phyloP scores from a whole-genome alignment of 768 basidiomycete species.

The Nevesoporus exiguus region DNA sequence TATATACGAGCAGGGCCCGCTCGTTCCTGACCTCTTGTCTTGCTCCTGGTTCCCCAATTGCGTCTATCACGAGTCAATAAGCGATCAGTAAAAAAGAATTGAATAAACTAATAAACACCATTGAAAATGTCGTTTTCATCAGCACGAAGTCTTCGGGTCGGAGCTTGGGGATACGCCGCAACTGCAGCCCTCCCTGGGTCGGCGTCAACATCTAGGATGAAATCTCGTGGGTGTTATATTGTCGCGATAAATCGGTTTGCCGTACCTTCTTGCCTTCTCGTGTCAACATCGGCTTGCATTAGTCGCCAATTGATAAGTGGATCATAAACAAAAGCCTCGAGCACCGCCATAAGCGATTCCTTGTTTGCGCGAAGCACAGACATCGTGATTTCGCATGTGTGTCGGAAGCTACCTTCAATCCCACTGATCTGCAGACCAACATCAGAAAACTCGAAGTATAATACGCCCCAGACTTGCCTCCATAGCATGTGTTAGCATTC shows the following conservation, averaged over 20 bases:
- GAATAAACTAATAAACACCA: conserved; percentile 46
- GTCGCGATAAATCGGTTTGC: conserved; percentile 1
- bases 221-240: background rate
- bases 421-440: conserved; percentile 78
- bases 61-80: conserved; percentile 26
- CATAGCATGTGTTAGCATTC: conserved; percentile 99
- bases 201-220: conserved; percentile 37
- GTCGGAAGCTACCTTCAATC: conserved; percentile 95
- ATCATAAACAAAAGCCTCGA: conserved; percentile 98
- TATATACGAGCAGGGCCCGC: conserved; percentile 86
- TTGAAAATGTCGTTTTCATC: conserved; percentile 95
- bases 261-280: conserved; percentile 63
- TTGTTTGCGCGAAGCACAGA: conserved; percentile 92
- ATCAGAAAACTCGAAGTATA: conserved; percentile 1
- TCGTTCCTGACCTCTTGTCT: conserved; percentile 88
- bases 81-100: background rate
- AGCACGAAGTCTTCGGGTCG: conserved; percentile 76
- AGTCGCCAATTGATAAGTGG: conserved; percentile 97
- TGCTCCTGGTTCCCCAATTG: conserved; percentile 52
- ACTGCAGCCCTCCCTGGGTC: conserved; percentile 55
- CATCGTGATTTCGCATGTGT: conserved; percentile 98
- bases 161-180: conserved; percentile 74
- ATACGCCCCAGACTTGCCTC: conserved; percentile 54
- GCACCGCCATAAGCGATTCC: conserved; percentile 97
- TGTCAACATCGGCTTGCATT: conserved; percentile 79